These are phyloP conservation scores for Neofusicoccum parvum DNA, from an alignment of 2,329 filamentous ascomycete genomes.

Conservation along the genomic window DNA sequence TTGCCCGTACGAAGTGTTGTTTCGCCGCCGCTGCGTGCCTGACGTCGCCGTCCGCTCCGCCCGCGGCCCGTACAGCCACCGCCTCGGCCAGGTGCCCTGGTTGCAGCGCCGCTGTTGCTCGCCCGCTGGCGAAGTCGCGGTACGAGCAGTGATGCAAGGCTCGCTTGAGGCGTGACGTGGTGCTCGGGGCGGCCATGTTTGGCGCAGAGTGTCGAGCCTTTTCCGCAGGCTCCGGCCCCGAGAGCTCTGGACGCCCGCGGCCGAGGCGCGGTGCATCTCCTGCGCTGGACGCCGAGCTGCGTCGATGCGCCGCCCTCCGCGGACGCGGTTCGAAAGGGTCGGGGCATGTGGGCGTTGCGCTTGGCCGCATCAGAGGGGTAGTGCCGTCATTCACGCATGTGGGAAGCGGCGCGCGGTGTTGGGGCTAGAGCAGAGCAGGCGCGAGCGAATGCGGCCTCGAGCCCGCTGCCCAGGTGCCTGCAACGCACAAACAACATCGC, in stretches of 20 bases:
- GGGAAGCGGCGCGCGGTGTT: neutral
- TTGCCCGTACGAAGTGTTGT: neutral
- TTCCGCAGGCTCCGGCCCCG: too few species aligned
- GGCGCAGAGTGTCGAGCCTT: neutral
- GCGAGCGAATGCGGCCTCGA: neutral
- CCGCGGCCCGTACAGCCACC: neutral
- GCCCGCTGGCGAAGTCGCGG: neutral
- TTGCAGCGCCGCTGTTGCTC: neutral
- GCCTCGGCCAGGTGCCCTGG: constrained; percentile 1
- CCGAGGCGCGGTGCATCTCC: too few species aligned
- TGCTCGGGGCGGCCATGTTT: neutral
- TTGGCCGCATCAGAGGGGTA: constrained; percentile 1
- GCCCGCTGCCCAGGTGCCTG: neutral
- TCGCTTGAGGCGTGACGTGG: neutral
- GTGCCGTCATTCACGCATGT: neutral
- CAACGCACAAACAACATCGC: neutral
- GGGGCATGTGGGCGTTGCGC: neutral
- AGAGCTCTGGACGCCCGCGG: too few species aligned
- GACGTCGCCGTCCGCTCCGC: neutral
- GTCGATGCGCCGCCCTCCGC: too few species aligned
- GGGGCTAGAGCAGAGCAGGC: neutral
- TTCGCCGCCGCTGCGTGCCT: constrained; percentile 3
- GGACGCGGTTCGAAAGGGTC: too few species aligned
- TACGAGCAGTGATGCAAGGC: constrained; percentile 6
- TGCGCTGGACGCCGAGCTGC: too few species aligned